Percentiles rank a stretch among this genome's conserved stretches.
Evolutionary conservation across 257 asterid species (phyloP).

Genomic region (Gentiana macrophylla): DNA sequence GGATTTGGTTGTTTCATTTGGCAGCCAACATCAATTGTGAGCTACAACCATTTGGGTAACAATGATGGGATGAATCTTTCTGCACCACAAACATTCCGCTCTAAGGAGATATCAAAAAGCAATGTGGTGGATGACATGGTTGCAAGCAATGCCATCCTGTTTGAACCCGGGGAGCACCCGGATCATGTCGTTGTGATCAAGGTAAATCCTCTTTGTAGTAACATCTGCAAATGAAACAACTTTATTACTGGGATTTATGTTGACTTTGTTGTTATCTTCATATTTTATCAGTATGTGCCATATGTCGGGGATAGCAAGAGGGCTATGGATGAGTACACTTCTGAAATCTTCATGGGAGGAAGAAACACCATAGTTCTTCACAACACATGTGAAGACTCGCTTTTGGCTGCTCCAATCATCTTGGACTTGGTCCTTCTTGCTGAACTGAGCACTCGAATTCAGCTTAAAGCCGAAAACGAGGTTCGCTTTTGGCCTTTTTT

Average conservation of each 20-base stretch:
- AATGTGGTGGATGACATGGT: constrained; percentile 99
- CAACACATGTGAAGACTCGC: constrained; percentile 96
- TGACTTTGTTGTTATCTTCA: no score
- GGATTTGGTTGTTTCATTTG: not conserved
- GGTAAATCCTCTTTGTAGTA: constrained; percentile 25
- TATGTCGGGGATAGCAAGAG: constrained; percentile 97
- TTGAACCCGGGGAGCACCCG: constrained; percentile 92
- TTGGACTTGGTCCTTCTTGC: constrained; percentile 95
- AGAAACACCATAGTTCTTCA: constrained; percentile 84
- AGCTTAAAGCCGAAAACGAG: constrained; percentile 76
- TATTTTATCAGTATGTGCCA: constrained; percentile 59
- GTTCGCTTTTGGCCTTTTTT: constrained; percentile 17
- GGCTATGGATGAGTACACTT: constrained; percentile 98
- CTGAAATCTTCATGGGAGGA: constrained; percentile 99
- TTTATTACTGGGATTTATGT: no score
- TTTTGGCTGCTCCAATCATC: constrained; percentile 92
- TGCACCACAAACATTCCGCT: constrained; percentile 95
- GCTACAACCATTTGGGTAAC: constrained; percentile 97
- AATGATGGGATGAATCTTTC: constrained; percentile 96
- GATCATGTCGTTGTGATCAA: constrained; percentile 95
- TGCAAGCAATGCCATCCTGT: constrained; percentile 94
- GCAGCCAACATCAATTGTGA: constrained; percentile 96
- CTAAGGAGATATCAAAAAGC: constrained; percentile 96
- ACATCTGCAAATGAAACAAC: no score
- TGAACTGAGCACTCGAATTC: constrained; percentile 89